A percentile compares a stretch with the other conserved stretches of the same genome.
Conservation (phyloP, 805 yeast genomes). For the Ogataea populi-albae region DNA sequence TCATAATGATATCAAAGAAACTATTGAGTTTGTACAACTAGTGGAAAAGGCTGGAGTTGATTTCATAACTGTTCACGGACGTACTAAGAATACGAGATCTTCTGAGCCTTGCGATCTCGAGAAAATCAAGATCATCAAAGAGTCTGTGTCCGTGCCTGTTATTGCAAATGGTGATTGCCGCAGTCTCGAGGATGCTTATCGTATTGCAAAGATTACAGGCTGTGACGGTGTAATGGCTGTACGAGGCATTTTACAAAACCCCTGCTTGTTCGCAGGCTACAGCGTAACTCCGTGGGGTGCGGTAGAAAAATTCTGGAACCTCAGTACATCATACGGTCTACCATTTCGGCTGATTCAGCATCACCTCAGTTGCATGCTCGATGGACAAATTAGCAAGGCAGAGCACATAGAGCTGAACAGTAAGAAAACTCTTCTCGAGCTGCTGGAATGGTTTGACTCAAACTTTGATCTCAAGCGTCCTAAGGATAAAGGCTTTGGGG, state of each 20-base stretch:
- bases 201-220: conserved; percentile 63
- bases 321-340: conserved; percentile 73
- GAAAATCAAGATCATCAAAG: conserved; percentile 67
- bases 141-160: conserved; percentile 65
- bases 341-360: conserved; percentile 85
- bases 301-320: conserved; percentile 78
- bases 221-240: conserved; percentile 96
- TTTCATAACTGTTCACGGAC: conserved; percentile 90
- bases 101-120: conserved; percentile 80
- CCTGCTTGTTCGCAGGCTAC: conserved; percentile 80
- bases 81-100: conserved; percentile 81
- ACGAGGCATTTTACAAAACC: conserved; percentile 81
- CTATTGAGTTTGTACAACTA: conserved; percentile 64
- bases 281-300: conserved; percentile 86
- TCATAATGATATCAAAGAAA: conserved; percentile 70
- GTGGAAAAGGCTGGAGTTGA: conserved; percentile 90
- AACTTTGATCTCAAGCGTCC: conserved; percentile 63
- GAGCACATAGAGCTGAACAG: conserved; percentile 64
- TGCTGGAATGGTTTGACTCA: conserved; percentile 80
- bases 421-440: conserved; percentile 51
- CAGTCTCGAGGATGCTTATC: conserved; percentile 56
- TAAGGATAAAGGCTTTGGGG: conserved; percentile 70
- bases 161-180: conserved; percentile 99
- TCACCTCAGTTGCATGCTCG: conserved; percentile 85
- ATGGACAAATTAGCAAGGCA: conserved; percentile 44